Conservation (phyloP, 805 yeast genomes). For the Sugiyamaella chiloensis region DNA sequence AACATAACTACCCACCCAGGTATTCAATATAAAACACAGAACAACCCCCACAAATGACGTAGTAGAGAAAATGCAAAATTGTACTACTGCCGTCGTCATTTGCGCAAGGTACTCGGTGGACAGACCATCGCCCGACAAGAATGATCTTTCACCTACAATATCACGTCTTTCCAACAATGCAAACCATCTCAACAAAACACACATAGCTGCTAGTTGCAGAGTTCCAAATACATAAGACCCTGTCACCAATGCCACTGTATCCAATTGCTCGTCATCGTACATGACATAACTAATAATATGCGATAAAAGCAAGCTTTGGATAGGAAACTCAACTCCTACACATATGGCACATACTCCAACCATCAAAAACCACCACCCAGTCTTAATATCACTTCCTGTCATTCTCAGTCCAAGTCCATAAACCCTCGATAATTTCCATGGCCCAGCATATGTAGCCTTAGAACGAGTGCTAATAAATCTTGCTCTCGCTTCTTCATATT, state of each 20-base stretch:
- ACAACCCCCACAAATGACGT: not conserved
- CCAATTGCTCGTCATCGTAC: not conserved
- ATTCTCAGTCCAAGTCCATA: not conserved
- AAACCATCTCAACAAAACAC: not conserved
- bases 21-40: not conserved
- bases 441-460: not conserved
- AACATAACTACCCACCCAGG: not conserved
- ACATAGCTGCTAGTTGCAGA: conserved; percentile 1
- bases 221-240: not conserved
- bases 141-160: not conserved
- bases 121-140: not conserved
- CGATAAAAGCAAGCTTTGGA: conserved; percentile 1
- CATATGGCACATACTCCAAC: not conserved
- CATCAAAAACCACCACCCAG: not conserved
- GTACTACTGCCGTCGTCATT: not conserved
- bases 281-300: not conserved
- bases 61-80: not conserved
- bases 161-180: not conserved
- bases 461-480: conserved; percentile 3
- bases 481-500: not conserved
- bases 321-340: conserved; percentile 1
- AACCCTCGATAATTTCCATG: not conserved
- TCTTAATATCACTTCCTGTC: not conserved
- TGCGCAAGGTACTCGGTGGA: conserved; percentile 1
- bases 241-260: not conserved